Evolutionary conservation across 306 rosid genomes (phyloP).

Genomic region (Albizia julibrissin): DNA sequence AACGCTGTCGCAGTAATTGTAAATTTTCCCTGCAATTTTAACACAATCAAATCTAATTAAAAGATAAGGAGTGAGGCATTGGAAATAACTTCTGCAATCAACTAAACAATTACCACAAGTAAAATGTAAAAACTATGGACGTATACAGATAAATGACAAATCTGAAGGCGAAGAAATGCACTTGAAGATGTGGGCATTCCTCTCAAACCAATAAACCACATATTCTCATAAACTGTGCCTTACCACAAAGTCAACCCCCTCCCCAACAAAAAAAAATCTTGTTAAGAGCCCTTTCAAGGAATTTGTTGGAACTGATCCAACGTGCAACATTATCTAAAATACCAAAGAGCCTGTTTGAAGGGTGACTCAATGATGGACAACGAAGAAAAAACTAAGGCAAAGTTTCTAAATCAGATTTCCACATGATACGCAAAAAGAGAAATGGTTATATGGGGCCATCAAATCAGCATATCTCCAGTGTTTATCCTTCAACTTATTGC

Average conservation of each 20-base stretch:
- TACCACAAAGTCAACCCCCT: not conserved
- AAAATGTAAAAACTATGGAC: not conserved
- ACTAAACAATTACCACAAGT: constrained; percentile 17
- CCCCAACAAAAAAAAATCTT: not conserved
- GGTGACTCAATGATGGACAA: not conserved
- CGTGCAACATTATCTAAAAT: not conserved
- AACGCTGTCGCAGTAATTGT: constrained; percentile 90
- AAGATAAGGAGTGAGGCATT: not conserved
- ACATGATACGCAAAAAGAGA: not conserved
- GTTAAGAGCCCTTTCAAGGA: not conserved
- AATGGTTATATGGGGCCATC: not conserved
- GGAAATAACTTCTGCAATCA: constrained; percentile 10
- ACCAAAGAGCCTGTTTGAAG: not conserved
- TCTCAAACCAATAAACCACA: not conserved
- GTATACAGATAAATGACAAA: not conserved
- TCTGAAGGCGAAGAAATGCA: not conserved
- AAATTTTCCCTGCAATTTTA: constrained; percentile 82
- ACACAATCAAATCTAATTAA: constrained; percentile 32
- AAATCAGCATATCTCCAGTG: not conserved
- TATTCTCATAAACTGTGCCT: not conserved
- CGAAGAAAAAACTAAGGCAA: not conserved
- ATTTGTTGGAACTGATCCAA: not conserved
- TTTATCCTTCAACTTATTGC: not conserved
- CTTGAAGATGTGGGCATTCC: not conserved
- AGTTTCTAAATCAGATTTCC: not conserved